phyloP scores from a whole-genome alignment of 495 filamentous ascomycete genomes.

The Parmelia sp. region DNA sequence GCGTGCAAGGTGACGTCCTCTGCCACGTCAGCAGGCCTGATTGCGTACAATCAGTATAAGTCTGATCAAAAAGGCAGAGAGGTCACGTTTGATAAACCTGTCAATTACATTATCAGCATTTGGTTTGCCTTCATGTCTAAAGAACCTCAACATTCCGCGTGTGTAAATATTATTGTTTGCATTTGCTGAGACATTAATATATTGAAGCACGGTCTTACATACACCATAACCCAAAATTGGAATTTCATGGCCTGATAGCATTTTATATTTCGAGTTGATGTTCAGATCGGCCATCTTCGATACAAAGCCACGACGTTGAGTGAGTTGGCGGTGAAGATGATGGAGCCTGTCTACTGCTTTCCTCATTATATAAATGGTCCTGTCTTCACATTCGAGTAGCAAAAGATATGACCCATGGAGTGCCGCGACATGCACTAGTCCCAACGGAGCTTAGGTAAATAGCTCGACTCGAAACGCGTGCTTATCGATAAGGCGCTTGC shows the following conservation, averaged over 20 bases:
- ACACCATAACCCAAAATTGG: slow-evolving; percentile 51
- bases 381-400: too few relatives aligned
- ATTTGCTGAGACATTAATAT: neutral
- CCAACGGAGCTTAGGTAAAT: neutral
- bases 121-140: neutral
- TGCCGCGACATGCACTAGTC: too few relatives aligned
- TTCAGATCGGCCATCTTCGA: slow-evolving; percentile 50
- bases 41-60: neutral
- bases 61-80: slow-evolving; percentile 15
- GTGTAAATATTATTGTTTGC: neutral
- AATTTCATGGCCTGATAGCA: slow-evolving; percentile 74
- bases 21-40: slow-evolving; percentile 48
- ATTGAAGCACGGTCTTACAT: too few relatives aligned
- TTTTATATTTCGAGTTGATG: slow-evolving; percentile 58
- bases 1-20: slow-evolving; percentile 56
- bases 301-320: slow-evolving; percentile 3
- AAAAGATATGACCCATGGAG: too few relatives aligned
- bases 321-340: neutral
- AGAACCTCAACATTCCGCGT: neutral
- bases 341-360: slow-evolving; percentile 9
- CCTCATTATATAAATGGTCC: neutral
- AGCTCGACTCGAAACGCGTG: neutral
- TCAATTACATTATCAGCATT: slow-evolving; percentile 3
- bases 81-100: slow-evolving; percentile 71
- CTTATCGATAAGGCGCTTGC: slow-evolving; percentile 7